Evolutionary conservation across 2,329 filamentous ascomycete species (phyloP), one percentile per base, ranked within the genome.

Genomic region (Penicillium hesseltinei): DNA sequence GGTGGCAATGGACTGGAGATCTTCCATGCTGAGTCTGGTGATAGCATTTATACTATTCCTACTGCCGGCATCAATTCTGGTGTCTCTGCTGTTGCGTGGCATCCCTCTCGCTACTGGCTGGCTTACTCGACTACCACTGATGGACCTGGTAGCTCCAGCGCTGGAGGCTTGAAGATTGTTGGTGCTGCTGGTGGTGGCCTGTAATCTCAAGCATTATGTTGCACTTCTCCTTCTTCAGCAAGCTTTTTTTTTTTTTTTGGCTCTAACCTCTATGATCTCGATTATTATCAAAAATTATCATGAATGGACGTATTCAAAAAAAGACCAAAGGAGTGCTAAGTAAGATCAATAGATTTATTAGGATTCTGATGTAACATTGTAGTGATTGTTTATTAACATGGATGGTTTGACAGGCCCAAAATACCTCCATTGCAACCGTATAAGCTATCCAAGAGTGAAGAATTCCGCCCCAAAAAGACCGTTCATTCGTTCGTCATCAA

Each of bases 1-100:
- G 75, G 73, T 44, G 75, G 74, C 2, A 71, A 71, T 42, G 78
- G 78, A 1, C 65, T 81, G 39, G 78, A 81, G 59, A 78, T 81
- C 42, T 80, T 79, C 65, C 79, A 81, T 61, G 78, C 78, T 9
- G 79, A 81, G 62, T 78, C 76, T 0, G 79, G 79, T 2, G 79
- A 81, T 56, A 77, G 73, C 36, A 77, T 81, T 5, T 75, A 78
- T 56, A 80, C 76, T 10, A 72, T 81, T 29, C 69, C 76, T 7
- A 76, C 74, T 5, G 69, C 73, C 2, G 70, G 73, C 3, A 58
- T 57, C 42, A 73, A 73, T 57, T 68, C 71, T 29, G 74, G 74
- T 21, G 73, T 80, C 21, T 78, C 76, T 4, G 78, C 77, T 46
- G 78, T 81, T 27, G 78, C 76, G 33, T 81, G 79, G 79, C 79